Evolutionary conservation across 2,329 filamentous ascomycete species (phyloP).

Genomic region (Stachybotrys echinatus): DNA sequence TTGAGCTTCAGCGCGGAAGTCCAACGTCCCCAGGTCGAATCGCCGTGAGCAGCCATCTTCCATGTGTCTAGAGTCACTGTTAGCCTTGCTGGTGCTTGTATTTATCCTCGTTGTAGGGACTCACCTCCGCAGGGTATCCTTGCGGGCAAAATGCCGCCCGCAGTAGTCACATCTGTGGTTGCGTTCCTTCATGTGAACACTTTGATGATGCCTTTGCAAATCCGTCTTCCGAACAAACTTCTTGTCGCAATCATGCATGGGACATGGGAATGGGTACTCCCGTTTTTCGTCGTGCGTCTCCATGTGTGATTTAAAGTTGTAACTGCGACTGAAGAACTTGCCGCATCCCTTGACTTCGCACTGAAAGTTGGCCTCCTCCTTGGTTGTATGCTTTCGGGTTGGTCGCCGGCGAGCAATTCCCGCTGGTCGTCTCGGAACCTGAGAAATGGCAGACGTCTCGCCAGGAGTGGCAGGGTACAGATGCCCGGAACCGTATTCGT

Average conservation of each 20-base stretch:
- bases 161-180: slow-evolving; percentile 69
- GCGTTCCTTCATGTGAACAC: slow-evolving; percentile 68
- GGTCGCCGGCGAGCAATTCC: slow-evolving; percentile 16
- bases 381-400: slow-evolving; percentile 52
- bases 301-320: slow-evolving; percentile 84
- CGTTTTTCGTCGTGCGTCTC: slow-evolving; percentile 74
- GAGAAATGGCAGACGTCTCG: slow-evolving; percentile 6
- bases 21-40: slow-evolving; percentile 51
- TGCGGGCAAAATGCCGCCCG: slow-evolving; percentile 66
- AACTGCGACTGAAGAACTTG: slow-evolving; percentile 74
- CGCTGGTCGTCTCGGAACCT: background rate
- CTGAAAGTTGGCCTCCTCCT: slow-evolving; percentile 65
- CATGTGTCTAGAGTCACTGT: slow-evolving; percentile 55
- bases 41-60: slow-evolving; percentile 71
- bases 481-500: slow-evolving; percentile 17
- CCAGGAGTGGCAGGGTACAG: slow-evolving; percentile 13
- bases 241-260: slow-evolving; percentile 59
- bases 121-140: slow-evolving; percentile 78
- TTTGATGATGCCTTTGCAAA: slow-evolving; percentile 56
- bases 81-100: background rate
- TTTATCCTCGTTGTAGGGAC: slow-evolving; percentile 11
- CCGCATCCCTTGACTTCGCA: slow-evolving; percentile 67
- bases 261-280: slow-evolving; percentile 66
- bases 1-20: slow-evolving; percentile 31
- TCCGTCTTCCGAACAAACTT: slow-evolving; percentile 82